Conservation (phyloP, 2,329 filamentous ascomycete species). For the Shiraia sp. region DNA sequence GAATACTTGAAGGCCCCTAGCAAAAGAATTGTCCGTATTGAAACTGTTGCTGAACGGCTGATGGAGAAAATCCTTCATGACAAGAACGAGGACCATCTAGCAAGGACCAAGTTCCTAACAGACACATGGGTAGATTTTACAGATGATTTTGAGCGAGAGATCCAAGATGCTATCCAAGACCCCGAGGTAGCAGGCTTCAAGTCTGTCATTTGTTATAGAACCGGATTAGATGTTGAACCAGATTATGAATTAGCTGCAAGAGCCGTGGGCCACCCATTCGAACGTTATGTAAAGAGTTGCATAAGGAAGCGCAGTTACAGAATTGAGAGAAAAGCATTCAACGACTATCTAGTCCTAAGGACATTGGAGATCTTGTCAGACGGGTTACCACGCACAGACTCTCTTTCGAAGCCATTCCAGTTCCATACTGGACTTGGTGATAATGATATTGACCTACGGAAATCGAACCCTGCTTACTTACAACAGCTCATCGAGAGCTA, state of each 20-base stretch:
- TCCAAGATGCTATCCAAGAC: slow-evolving; percentile 64
- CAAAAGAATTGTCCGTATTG: slow-evolving; percentile 77
- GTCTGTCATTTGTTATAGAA: slow-evolving; percentile 79
- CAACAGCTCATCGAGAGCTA: slow-evolving; percentile 74
- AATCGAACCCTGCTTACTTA: slow-evolving; percentile 74
- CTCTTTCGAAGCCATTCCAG: slow-evolving; percentile 71
- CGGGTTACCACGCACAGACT: slow-evolving; percentile 34
- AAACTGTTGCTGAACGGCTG: slow-evolving; percentile 69
- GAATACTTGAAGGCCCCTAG: slow-evolving; percentile 65
- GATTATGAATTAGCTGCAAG: slow-evolving; percentile 46
- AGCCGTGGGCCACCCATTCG: slow-evolving; percentile 44
- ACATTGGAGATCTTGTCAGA: slow-evolving; percentile 62
- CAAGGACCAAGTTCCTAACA: slow-evolving; percentile 36
- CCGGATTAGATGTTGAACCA: slow-evolving; percentile 63
- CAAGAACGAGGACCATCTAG: slow-evolving; percentile 41
- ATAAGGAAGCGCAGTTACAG: slow-evolving; percentile 50
- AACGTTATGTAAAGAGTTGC: slow-evolving; percentile 47
- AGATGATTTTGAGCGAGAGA: slow-evolving; percentile 55
- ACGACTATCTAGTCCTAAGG: slow-evolving; percentile 69
- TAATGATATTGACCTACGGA: slow-evolving; percentile 71
- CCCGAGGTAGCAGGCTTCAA: slow-evolving; percentile 78
- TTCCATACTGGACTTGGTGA: slow-evolving; percentile 85
- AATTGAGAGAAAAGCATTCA: slow-evolving; percentile 67
- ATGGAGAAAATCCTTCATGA: slow-evolving; percentile 56
- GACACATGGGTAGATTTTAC: slow-evolving; percentile 52